Evolutionary conservation across 2,329 filamentous ascomycete species (phyloP), one percentile per base, ranked within the genome.

Genomic region (Phyllosticta citriasiana): DNA sequence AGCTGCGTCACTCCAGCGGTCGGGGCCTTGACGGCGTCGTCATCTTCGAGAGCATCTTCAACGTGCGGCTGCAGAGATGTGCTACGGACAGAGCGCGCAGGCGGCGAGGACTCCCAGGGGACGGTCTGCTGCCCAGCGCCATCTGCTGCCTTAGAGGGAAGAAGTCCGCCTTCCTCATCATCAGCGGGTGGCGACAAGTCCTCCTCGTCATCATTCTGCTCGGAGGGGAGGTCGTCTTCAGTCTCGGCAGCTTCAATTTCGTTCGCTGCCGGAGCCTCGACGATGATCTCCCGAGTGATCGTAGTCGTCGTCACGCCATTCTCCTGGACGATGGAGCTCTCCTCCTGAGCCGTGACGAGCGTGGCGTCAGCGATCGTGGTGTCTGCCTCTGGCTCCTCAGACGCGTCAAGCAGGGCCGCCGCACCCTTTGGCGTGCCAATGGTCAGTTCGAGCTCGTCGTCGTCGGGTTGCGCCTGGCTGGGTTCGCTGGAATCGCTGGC

Each of bases 371-470:
- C 40, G 40, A 47, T 47, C 14, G 55, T 27, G 7, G 40, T 27
- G 12, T 53, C 50, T 14, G 12, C 40, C 40, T 53, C 50, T 19
- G 35, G 26, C 9, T 57, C 47, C 24, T 57, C 24, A 22, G 33
- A 54, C 9, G 27, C 59, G 14, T 53, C 54, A 4, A 61, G 50
- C 14, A 61, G 50, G 14, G 59, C 59, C 3, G 59, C 54, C 12
- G 59, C 59, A n/a, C 59, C 59, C 47, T 57, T 57, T 10, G 59
- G 59, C 16, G 59, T 61, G 16, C 59, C 59, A 30, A 61, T 61
- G 2, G 59, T 61, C 24, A 61, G 47, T 3, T 47, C 59, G 9
- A 61, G 55, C 12, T 47, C 54, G 27, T 61, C 59, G 7, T 61
- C 59, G 9, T 61, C 59, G 9, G 59, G 25, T 26, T 57, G 52